phyloP scores from a whole-genome alignment of 805 yeast genomes.

The Starmerella apis region DNA sequence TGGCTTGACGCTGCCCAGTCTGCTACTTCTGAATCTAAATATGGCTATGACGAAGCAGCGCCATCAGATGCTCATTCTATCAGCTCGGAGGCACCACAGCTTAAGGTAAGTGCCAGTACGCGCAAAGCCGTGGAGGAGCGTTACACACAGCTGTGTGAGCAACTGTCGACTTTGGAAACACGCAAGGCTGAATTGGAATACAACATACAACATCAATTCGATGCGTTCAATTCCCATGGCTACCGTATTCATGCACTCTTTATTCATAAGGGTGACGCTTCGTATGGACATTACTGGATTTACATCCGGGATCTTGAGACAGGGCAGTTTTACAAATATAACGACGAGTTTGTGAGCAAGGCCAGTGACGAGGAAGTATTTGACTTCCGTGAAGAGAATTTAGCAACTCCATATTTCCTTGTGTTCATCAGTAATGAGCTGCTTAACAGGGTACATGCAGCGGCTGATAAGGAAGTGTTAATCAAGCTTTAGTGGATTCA shows the following conservation, averaged over 20 bases:
- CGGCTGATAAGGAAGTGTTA: neutral
- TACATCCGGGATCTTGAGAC: slow-evolving; percentile 69
- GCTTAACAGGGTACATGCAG: neutral
- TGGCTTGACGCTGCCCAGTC: slow-evolving; percentile 6
- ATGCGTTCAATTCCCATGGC: slow-evolving; percentile 50
- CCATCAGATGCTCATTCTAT: neutral
- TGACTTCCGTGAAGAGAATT: slow-evolving; percentile 40
- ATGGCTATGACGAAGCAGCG: neutral
- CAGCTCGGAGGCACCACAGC: neutral
- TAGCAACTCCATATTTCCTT: slow-evolving; percentile 89
- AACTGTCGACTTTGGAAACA: slow-evolving; percentile 37
- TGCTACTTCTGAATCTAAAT: neutral
- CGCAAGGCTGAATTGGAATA: slow-evolving; percentile 39
- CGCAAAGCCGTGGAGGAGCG: slow-evolving; percentile 40
- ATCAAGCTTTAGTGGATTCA: neutral
- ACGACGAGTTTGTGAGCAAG: slow-evolving; percentile 88
- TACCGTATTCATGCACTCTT: slow-evolving; percentile 84
- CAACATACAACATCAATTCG: slow-evolving; percentile 51
- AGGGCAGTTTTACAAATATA: slow-evolving; percentile 72
- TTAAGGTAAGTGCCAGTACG: slow-evolving; percentile 33
- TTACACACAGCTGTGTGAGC: slow-evolving; percentile 38
- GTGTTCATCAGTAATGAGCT: slow-evolving; percentile 43
- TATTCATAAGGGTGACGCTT: slow-evolving; percentile 91
- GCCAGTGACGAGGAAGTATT: slow-evolving; percentile 47
- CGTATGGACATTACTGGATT: slow-evolving; percentile 95